A percentile compares a stretch with the other conserved stretches of the same genome.
Conservation (phyloP, 2,329 filamentous ascomycete species). For the Neonectria coccinea region DNA sequence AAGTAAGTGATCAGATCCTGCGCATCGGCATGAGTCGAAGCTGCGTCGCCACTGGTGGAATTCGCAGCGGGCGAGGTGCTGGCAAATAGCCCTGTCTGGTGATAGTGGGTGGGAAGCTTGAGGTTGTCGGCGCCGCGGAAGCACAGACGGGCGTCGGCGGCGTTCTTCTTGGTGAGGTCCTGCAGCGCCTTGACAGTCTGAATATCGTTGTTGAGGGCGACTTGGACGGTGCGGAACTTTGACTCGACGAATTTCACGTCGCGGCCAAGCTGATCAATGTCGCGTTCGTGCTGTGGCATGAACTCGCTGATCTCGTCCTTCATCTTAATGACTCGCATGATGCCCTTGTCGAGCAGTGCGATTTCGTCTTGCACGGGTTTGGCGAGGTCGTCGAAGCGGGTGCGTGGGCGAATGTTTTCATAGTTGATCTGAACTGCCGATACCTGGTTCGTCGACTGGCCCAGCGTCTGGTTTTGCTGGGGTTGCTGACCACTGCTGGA, state of each 20-base stretch:
- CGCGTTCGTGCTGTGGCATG: slow-evolving; percentile 66
- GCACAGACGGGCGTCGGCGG: slow-evolving; percentile 75
- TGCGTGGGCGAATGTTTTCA: slow-evolving; percentile 83
- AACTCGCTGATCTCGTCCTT: slow-evolving; percentile 81
- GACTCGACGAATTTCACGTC: slow-evolving; percentile 63
- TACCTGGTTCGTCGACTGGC: slow-evolving; percentile 62
- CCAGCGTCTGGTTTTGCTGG: slow-evolving; percentile 41
- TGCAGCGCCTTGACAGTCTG: slow-evolving; percentile 73
- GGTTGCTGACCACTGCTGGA: slow-evolving; percentile 47
- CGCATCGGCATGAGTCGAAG: slow-evolving; percentile 53
- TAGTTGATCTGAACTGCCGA: slow-evolving; percentile 84
- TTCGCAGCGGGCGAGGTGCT: slow-evolving; percentile 47
- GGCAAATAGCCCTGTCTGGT: slow-evolving; percentile 60
- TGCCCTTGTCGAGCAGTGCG: slow-evolving; percentile 80
- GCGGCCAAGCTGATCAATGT: slow-evolving; percentile 60
- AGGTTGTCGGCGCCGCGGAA: slow-evolving; percentile 82
- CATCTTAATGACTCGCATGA: slow-evolving; percentile 82
- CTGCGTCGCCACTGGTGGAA: slow-evolving; percentile 48
- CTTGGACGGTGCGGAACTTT: slow-evolving; percentile 59
- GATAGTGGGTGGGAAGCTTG: slow-evolving; percentile 72
- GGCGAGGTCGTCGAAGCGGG: slow-evolving; percentile 90
- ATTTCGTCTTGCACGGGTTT: slow-evolving; percentile 85
- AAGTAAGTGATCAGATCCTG: slow-evolving; percentile 60
- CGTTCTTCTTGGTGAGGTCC: slow-evolving; percentile 70
- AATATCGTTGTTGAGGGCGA: slow-evolving; percentile 66